Base-by-base conservation (phyloP, 2,329 filamentous ascomycete genomes). In the Pestalotiopsis sp. region DNA sequence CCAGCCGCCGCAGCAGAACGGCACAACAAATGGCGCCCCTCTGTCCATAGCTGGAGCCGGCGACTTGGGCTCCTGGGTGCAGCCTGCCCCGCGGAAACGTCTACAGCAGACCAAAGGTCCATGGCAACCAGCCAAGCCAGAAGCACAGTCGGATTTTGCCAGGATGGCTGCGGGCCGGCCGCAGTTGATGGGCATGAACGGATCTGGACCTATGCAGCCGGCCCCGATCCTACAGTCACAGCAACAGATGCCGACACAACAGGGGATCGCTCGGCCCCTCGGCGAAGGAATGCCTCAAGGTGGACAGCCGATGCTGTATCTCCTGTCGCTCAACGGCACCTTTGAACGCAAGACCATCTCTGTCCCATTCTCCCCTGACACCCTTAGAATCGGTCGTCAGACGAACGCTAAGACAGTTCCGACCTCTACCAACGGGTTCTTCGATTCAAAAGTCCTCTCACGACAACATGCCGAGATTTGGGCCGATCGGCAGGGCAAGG, bases 291-390 rank as follows among this genome's bases (percentile, higher is more conserved):
- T 85, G 69, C 79, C 90, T 83, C 80, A 85, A 80, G 89, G 91
- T 67, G 88, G 88, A 5, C 89, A 92, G 65, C 93, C 94, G 0
- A 90, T 98, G 24, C 86, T 98, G 56, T 94, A 94, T 70, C 88
- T 99, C 4, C 82, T 95, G 5, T 97, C 96, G 0, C 89, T 98
- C 75, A 99, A 99, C 76, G 93, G 94, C 68, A 98, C 95, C 1
- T 99, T 99, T 77, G 96, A 98, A 79, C 91, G 94, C 75, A 99
- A 99, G 82, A 96, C 94, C 57, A 98, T 99, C 73, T 93, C 88
- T 40, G 93, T 99, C 2, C 96, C 96, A 0, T 97, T 92, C 78
- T 92, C 89, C 71, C 96, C 96, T n/a, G 95, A 98, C n/a, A 92
- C 93, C 55, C 85, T 99, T 63, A 91, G 94, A 70, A 97, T 99